Conservation (phyloP, 2,329 filamentous ascomycete species). For the Talaromyces sp. region DNA sequence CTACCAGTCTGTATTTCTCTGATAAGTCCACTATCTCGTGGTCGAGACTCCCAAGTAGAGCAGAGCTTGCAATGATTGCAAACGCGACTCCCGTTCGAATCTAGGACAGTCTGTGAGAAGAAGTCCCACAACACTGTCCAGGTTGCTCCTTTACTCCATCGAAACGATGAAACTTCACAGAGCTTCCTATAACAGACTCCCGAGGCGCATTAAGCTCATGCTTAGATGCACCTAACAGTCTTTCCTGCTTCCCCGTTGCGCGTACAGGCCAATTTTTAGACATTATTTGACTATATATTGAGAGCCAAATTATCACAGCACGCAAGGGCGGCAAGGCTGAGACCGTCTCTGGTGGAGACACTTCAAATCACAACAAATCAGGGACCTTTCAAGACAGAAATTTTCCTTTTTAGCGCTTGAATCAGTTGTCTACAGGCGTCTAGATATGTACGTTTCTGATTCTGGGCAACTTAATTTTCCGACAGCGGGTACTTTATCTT, state of each 20-base stretch:
- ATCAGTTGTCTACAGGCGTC: neutral
- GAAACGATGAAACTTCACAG: conserved; percentile 3
- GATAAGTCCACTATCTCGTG: no score
- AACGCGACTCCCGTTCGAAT: neutral
- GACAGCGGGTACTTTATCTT: conserved; percentile 1
- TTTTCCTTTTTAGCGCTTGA: neutral
- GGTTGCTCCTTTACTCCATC: neutral
- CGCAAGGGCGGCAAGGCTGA: conserved; percentile 16
- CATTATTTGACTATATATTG: neutral
- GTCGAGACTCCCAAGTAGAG: no score
- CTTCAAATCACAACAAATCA: conserved; percentile 6
- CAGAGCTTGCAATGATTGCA: no score
- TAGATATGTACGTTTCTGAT: neutral
- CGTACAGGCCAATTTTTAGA: neutral
- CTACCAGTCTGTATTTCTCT: neutral
- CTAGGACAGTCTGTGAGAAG: neutral
- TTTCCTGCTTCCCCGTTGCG: conserved; percentile 10
- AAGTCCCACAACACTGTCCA: neutral
- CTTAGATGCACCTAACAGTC: conserved; percentile 9
- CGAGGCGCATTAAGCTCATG: conserved; percentile 6
- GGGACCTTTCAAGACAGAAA: neutral
- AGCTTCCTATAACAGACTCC: conserved; percentile 3
- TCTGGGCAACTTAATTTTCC: conserved; percentile 8
- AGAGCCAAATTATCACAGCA: neutral
- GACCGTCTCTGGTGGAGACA: neutral